Evolutionary conservation across 495 filamentous ascomycete genomes (phyloP).

Genomic region (Neurospora sublineolata): DNA sequence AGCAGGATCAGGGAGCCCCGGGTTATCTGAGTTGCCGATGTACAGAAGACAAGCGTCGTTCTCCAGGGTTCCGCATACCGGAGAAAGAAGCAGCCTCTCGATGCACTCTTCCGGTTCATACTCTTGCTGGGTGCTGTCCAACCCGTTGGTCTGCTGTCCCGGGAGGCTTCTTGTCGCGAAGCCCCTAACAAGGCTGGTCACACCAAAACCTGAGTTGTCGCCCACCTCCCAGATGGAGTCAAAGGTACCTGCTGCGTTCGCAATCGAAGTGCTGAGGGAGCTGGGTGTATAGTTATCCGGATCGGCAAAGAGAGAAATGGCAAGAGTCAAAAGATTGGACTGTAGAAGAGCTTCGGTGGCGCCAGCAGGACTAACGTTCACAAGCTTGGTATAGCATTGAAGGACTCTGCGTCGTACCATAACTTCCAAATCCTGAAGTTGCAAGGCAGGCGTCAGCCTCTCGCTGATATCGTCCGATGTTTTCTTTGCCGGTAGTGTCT

Average conservation of each 20-base stretch:
- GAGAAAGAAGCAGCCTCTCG: constrained; percentile 57
- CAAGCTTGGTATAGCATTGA: constrained; percentile 85
- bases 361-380: constrained; percentile 70
- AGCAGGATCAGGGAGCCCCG: constrained; percentile 60
- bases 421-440: constrained; percentile 80
- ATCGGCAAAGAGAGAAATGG: constrained; percentile 84
- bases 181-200: constrained; percentile 72
- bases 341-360: constrained; percentile 78
- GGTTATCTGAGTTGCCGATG: constrained; percentile 35
- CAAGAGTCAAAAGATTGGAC: constrained; percentile 85
- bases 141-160: constrained; percentile 52
- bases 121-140: constrained; percentile 48
- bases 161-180: constrained; percentile 61
- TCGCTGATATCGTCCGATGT: constrained; percentile 79
- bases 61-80: constrained; percentile 72
- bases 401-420: constrained; percentile 91
- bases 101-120: constrained; percentile 57
- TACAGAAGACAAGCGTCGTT: constrained; percentile 83
- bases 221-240: constrained; percentile 90
- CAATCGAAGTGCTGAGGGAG: constrained; percentile 84
- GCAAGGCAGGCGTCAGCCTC: constrained; percentile 73
- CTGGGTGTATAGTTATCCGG: constrained; percentile 77
- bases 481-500: constrained; percentile 70
- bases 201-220: constrained; percentile 89
- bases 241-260: constrained; percentile 78